Percentiles rank a stretch among this genome's conserved stretches.
These are phyloP conservation scores for Rutstroemia sydowiana DNA, from an alignment of 2,329 filamentous ascomycete genomes.

Conservation along the genomic window DNA sequence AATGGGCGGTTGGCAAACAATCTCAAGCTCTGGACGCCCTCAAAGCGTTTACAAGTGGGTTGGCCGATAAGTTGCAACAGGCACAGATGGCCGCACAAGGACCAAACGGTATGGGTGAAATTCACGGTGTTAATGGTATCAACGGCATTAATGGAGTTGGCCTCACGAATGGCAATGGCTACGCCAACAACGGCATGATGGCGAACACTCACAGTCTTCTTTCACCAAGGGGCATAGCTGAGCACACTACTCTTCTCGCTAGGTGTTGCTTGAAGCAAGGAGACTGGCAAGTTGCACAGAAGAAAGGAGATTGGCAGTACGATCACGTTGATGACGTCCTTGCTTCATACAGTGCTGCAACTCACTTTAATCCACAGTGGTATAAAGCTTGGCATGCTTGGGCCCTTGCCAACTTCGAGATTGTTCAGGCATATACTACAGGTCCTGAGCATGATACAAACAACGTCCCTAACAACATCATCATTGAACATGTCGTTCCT, in stretches of 20 bases:
- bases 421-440: slow-evolving; percentile 68
- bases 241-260: slow-evolving; percentile 68
- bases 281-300: slow-evolving; percentile 85
- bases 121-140: slow-evolving; percentile 26
- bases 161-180: slow-evolving; percentile 38
- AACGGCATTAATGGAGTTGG: slow-evolving; percentile 32
- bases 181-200: slow-evolving; percentile 32
- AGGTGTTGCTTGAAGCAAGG: slow-evolving; percentile 96
- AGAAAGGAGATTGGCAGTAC: slow-evolving; percentile 83
- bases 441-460: slow-evolving; percentile 19
- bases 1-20: slow-evolving; percentile 80
- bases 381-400: slow-evolving; percentile 99
- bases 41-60: slow-evolving; percentile 53
- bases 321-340: slow-evolving; percentile 83
- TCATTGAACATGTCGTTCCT: slow-evolving; percentile 85
- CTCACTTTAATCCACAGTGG: slow-evolving; percentile 87
- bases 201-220: slow-evolving; percentile 25
- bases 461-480: slow-evolving; percentile 53
- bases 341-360: slow-evolving; percentile 84
- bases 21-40: slow-evolving; percentile 51
- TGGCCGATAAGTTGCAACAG: slow-evolving; percentile 34
- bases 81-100: slow-evolving; percentile 24
- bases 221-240: slow-evolving; percentile 41
- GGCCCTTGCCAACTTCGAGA: slow-evolving; percentile 97
- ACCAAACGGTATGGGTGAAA: slow-evolving; percentile 24